These are phyloP conservation scores for Coemansia sp. DNA, from an alignment of 192 early-diverging fungal species.

Conservation along the genomic window DNA sequence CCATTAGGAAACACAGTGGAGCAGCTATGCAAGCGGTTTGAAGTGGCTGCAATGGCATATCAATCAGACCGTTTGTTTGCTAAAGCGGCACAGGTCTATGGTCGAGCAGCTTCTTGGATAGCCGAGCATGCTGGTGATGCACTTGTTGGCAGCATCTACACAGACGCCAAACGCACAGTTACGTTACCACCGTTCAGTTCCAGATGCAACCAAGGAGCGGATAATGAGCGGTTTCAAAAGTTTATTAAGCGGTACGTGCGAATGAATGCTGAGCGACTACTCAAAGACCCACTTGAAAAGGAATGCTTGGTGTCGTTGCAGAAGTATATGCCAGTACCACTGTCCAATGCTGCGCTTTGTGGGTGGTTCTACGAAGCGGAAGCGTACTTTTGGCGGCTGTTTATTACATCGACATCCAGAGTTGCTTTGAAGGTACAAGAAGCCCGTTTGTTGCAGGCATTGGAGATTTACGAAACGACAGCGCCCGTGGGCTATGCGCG, in stretches of 20 bases:
- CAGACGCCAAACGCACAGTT: too few relatives aligned
- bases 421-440: conserved; percentile 3
- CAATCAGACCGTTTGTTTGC: conserved; percentile 21
- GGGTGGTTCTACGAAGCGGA: conserved; percentile 47
- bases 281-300: conserved; percentile 11
- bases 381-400: conserved; percentile 28
- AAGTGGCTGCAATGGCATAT: conserved; percentile 34
- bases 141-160: too few relatives aligned
- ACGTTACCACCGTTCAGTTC: conserved; percentile 31
- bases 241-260: conserved; percentile 43
- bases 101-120: conserved; percentile 25
- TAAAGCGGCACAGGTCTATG: conserved; percentile 14
- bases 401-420: conserved; percentile 3
- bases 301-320: conserved; percentile 3
- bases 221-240: conserved; percentile 11
- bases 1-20: conserved; percentile 9
- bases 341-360: not conserved
- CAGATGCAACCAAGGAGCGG: not conserved
- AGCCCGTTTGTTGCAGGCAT: conserved; percentile 13
- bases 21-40: conserved; percentile 53
- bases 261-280: conserved; percentile 36
- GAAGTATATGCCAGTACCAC: not conserved
- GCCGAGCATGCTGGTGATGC: not conserved
- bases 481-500: conserved; percentile 25
- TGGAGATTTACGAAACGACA: conserved; percentile 3